Conservation (phyloP, 306 rosid genomes). For the Prunus armeniaca region DNA sequence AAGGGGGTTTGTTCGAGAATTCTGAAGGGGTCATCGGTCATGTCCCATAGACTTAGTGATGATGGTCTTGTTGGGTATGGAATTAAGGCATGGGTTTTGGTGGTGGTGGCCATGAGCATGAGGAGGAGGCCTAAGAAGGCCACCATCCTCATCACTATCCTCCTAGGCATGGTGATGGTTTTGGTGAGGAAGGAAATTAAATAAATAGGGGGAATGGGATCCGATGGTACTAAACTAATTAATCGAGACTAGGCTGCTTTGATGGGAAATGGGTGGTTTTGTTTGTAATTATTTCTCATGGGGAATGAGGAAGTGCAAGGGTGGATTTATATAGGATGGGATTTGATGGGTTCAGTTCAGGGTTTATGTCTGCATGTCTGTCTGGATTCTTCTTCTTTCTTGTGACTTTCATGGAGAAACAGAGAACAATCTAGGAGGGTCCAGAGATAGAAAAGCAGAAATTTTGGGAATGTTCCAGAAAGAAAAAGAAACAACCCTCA, state of each 20-base stretch:
- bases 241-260: no score
- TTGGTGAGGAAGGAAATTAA: not conserved
- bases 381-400: not conserved
- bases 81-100: conserved; percentile 19
- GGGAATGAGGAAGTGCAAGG: not conserved
- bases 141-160: not conserved
- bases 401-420: not conserved
- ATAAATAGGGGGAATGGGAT: not conserved
- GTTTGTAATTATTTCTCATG: not conserved
- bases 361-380: no score
- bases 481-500: not conserved
- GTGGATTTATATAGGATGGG: not conserved
- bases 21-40: conserved; percentile 44
- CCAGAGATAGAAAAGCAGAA: not conserved
- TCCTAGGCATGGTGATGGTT: not conserved
- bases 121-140: not conserved
- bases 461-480: not conserved
- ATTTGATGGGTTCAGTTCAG: not conserved
- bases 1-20: conserved; percentile 40
- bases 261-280: no score
- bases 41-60: conserved; percentile 21
- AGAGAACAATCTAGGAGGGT: not conserved
- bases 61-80: conserved; percentile 28
- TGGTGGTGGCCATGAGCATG: not conserved
- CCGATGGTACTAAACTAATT: no score